Base-by-base conservation (phyloP, 176 grass and related monocot genomes). In the Alloteropsis semialata region DNA sequence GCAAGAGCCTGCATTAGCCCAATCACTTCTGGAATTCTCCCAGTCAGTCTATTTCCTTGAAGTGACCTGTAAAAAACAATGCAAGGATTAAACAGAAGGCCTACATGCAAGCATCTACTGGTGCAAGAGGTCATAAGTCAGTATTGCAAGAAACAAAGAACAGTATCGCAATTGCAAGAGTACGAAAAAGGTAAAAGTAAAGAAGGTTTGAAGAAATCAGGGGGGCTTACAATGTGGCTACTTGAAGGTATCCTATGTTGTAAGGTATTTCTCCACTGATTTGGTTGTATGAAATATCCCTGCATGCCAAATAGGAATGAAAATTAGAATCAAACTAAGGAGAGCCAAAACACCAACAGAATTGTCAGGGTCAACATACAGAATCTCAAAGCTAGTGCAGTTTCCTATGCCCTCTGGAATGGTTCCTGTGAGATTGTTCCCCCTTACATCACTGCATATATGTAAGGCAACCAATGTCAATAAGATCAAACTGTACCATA, bases 1-100 rank as follows among this genome's bases (percentile, higher is more conserved):
- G 97, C 97, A 87, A 99, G 97, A 81, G 97, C 97, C 54, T 99
- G 97, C 97, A 99, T 99, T 50, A 99, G 93, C 50, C 97, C 97
- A 84, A 99, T 95, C 84, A 99, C 97, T 70, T 99, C 97, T 50
- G 97, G 97, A 85, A 99, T 96, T 88, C 89, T 92, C 44, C 93
- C 97, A 59, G 69, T 90, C 45, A 99, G 58, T 78, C 64, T 91
- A 87, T 99, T 99, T 84, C 97, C 97, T 90, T 99, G 97, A 75
- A 99, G 91, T 36, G 97, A 99, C 38, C 97, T 99, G 72, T 7
- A 61, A 80, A 85, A 87, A 81, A 50, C 17, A 87, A 69, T 6
- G 3, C 30, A 77, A 76, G 0, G 1, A 82, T 79, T 86, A 50
- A 82, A 19, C 6, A 33, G 6, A 82, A 84, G 33, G 46, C 21